Conservation (phyloP, 257 asterid species). For the Solanum neorickii region DNA sequence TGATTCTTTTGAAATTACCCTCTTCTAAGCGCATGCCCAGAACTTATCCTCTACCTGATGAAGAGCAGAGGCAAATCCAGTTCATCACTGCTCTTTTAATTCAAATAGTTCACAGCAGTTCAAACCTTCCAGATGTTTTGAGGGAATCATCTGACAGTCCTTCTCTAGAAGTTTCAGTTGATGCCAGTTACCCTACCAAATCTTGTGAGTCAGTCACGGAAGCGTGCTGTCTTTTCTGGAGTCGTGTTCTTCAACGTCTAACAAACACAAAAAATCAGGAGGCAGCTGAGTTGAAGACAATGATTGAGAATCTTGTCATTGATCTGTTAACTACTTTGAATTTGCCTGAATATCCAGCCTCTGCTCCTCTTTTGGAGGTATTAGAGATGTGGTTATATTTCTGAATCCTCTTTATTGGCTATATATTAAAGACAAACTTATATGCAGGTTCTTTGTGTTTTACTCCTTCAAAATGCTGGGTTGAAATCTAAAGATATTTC, state of each 20-base stretch:
- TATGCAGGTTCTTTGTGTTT: constrained; percentile 88
- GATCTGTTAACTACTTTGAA: constrained; percentile 86
- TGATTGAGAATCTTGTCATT: constrained; percentile 89
- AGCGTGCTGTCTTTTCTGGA: constrained; percentile 97
- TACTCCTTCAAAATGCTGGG: constrained; percentile 97
- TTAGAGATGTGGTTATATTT: background rate
- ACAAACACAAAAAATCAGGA: constrained; percentile 81
- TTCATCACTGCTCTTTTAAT: constrained; percentile 73
- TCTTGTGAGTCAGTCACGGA: constrained; percentile 87
- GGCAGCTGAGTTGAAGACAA: constrained; percentile 73
- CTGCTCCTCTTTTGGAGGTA: constrained; percentile 93
- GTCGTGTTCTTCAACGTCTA: constrained; percentile 90
- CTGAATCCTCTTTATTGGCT: background rate
- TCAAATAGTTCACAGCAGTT: constrained; percentile 83
- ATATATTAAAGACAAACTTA: constrained; percentile 20
- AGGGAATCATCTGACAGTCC: constrained; percentile 52
- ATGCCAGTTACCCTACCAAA: constrained; percentile 68
- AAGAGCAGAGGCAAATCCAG: constrained; percentile 95
- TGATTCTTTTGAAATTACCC: constrained; percentile 77
- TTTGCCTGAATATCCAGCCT: constrained; percentile 95
- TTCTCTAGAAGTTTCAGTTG: constrained; percentile 53
- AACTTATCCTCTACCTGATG: constrained; percentile 92
- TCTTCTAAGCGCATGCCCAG: constrained; percentile 79
- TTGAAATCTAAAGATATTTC: constrained; percentile 77
- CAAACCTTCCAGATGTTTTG: constrained; percentile 76